A percentile compares a stretch with the other conserved stretches of the same genome.
Conservation (phyloP, 108 stramenopile genomes). For the Aurantiochytrium sp. region DNA sequence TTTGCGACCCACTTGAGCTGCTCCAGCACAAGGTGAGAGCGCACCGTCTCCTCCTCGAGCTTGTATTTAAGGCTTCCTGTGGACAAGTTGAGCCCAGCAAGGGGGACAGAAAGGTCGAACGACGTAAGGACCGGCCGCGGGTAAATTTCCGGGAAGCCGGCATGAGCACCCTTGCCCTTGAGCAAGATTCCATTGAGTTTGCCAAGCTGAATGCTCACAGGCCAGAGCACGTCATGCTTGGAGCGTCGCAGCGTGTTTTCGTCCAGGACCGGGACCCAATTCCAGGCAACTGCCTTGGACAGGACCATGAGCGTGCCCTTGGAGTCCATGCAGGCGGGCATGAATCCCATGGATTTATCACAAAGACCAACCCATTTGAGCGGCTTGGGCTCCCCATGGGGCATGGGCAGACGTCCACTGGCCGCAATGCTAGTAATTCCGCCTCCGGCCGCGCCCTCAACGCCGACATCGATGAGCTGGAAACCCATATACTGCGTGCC, state of each 20-base stretch:
- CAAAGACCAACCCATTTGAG: neutral
- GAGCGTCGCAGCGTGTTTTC: neutral
- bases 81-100: neutral
- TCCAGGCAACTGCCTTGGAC: neutral
- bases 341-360: neutral
- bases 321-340: neutral
- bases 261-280: neutral
- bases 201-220: neutral
- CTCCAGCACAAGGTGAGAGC: neutral
- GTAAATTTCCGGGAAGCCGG: neutral
- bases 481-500: neutral
- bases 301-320: neutral
- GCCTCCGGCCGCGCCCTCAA: neutral
- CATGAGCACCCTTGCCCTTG: neutral
- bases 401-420: neutral
- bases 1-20: neutral
- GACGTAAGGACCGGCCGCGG: neutral
- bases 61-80: neutral
- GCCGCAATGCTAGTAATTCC: neutral
- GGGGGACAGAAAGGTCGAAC: neutral
- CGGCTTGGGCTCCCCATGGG: neutral
- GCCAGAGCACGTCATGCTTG: neutral
- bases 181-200: neutral
- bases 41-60: neutral
- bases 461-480: neutral